Conservation (phyloP, 1,139 yeast genomes). For the Diutina sp. region DNA sequence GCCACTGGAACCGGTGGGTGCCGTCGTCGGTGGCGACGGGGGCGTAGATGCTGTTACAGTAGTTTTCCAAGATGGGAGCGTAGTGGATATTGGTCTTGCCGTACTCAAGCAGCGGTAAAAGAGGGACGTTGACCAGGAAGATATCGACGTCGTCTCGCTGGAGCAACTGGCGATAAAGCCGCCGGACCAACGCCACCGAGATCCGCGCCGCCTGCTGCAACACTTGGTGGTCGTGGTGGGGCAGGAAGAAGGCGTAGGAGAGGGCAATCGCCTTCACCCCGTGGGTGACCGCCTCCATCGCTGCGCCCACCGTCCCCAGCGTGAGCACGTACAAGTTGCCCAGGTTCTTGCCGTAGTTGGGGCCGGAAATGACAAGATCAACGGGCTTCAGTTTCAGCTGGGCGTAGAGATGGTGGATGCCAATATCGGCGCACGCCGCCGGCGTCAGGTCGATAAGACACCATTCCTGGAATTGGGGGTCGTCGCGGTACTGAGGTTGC, state of each 20-base stretch:
- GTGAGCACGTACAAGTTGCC: conserved; percentile 83
- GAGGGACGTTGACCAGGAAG: conserved; percentile 77
- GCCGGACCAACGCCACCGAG: conserved; percentile 47
- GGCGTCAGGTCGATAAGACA: conserved; percentile 82
- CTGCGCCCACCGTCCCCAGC: conserved; percentile 96
- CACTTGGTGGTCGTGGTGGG: conserved; percentile 38
- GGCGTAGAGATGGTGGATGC: conserved; percentile 55
- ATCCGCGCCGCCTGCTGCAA: conserved; percentile 57
- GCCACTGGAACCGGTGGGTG: conserved; percentile 47
- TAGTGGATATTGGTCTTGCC: conserved; percentile 48
- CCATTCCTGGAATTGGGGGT: conserved; percentile 60
- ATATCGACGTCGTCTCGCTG: conserved; percentile 40
- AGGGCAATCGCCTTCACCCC: conserved; percentile 68
- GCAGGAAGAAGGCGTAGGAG: conserved; percentile 62
- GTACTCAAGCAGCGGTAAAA: conserved; percentile 35
- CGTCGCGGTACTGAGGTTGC: conserved; percentile 10
- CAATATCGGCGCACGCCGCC: conserved; percentile 89
- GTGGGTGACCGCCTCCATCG: conserved; percentile 84
- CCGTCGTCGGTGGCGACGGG: conserved; percentile 17
- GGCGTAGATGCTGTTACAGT: conserved; percentile 55
- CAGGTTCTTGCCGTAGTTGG: conserved; percentile 89
- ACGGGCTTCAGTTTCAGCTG: conserved; percentile 34
- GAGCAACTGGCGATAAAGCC: conserved; percentile 49
- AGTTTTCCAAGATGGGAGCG: conserved; percentile 68
- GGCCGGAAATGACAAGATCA: conserved; percentile 86